A percentile compares a stretch with the other conserved stretches of the same genome.
phyloP scores from a whole-genome alignment of 139 green algal genomes.

The Haematococcus lacustris region DNA sequence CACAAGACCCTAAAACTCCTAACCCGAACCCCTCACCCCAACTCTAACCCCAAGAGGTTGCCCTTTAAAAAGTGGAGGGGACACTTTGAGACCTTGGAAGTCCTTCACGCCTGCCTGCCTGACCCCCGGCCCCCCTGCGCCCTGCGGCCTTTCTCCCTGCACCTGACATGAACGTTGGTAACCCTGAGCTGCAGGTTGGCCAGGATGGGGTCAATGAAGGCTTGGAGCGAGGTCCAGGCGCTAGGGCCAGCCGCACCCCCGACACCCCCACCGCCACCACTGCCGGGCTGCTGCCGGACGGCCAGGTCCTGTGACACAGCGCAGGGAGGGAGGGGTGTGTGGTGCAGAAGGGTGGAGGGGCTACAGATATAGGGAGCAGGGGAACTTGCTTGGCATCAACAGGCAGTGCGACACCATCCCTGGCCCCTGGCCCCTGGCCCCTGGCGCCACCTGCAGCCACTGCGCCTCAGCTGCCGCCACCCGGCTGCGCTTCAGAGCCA shows the following conservation, averaged over 20 bases:
- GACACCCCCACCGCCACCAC: background rate
- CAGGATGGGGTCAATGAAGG: constrained; percentile 74
- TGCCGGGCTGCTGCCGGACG: background rate
- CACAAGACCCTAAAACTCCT: no score
- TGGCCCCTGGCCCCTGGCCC: background rate
- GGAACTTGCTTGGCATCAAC: no score
- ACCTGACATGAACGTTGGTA: constrained; percentile 89
- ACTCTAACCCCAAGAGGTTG: no score
- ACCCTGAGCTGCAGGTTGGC: constrained; percentile 66
- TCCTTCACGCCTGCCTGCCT: no score
- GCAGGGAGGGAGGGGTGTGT: no score
- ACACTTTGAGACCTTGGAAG: no score
- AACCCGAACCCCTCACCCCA: no score
- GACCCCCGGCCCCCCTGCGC: constrained; percentile 33
- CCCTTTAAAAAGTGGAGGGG: no score
- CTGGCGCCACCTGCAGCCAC: constrained; percentile 5
- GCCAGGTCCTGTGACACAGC: background rate
- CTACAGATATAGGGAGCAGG: no score
- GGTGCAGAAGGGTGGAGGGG: no score
- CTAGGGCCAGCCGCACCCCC: constrained; percentile 12
- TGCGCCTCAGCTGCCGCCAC: constrained; percentile 4
- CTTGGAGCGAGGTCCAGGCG: constrained; percentile 40
- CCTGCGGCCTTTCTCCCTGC: constrained; percentile 52
- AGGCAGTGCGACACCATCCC: background rate
- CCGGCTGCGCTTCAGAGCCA: background rate